A percentile compares a stretch with the other conserved stretches of the same genome.
These are phyloP conservation scores for Wickerhamiella alocasiicola DNA, from an alignment of 805 yeast species.

Conservation along the genomic window DNA sequence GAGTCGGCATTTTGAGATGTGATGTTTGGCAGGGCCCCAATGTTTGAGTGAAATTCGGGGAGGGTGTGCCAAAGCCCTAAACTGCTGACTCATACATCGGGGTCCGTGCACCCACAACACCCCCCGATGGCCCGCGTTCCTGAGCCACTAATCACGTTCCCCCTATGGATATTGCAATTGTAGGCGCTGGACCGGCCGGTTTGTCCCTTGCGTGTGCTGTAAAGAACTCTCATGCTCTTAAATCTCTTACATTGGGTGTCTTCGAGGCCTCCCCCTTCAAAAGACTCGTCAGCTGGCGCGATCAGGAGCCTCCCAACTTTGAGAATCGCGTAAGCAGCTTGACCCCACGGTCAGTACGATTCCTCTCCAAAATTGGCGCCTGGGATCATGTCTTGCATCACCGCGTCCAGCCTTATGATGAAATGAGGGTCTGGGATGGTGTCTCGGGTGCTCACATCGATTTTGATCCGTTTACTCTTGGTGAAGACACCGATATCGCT, in stretches of 20 bases:
- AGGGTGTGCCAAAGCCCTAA: conserved; percentile 6
- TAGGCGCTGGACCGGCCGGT: conserved; percentile 98
- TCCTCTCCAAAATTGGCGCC: conserved; percentile 56
- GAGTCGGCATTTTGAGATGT: conserved; percentile 72
- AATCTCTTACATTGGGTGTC: conserved; percentile 47
- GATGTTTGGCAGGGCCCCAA: background rate
- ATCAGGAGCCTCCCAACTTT: conserved; percentile 27
- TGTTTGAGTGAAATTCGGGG: conserved; percentile 8
- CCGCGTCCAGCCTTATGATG: conserved; percentile 69
- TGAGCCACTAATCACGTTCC: too few species aligned
- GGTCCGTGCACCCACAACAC: too few species aligned
- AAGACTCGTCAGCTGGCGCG: conserved; percentile 37
- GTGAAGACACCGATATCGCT: conserved; percentile 36
- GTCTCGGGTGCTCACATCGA: conserved; percentile 55
- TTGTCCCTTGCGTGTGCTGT: conserved; percentile 72
- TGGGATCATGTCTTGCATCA: conserved; percentile 59
- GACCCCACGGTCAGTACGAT: conserved; percentile 67
- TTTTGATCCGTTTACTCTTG: conserved; percentile 45
- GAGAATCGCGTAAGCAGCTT: conserved; percentile 77
- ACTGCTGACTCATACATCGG: background rate
- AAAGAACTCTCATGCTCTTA: conserved; percentile 48
- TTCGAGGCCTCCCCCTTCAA: conserved; percentile 61
- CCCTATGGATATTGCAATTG: conserved; percentile 67
- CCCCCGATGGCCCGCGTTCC: too few species aligned
- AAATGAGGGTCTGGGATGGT: conserved; percentile 79